Conservation (phyloP, 2,329 filamentous ascomycete genomes). For the Penicillium sp. region DNA sequence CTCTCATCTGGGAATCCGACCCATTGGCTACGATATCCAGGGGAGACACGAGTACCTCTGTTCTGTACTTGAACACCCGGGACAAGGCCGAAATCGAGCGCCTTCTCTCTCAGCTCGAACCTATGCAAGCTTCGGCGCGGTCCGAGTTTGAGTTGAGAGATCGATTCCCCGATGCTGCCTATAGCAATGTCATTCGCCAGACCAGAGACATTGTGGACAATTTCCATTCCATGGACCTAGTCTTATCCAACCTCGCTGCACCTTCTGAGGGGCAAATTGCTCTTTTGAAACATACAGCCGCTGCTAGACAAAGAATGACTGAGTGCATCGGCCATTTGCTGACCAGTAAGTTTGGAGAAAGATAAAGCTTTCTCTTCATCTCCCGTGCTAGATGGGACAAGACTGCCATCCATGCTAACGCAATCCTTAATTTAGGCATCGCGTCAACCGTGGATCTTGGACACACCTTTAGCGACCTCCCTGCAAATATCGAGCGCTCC, state of each 20-base stretch:
- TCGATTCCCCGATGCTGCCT: conserved; percentile 76
- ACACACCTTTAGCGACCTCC: neutral
- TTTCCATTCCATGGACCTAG: conserved; percentile 94
- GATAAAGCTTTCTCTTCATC: neutral
- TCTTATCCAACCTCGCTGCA: neutral
- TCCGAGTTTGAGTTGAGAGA: conserved; percentile 84
- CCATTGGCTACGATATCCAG: conserved; percentile 79
- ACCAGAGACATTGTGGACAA: conserved; percentile 86
- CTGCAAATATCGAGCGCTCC: neutral
- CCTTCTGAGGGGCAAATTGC: conserved; percentile 40
- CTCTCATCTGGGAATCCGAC: conserved; percentile 92
- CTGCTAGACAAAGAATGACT: neutral
- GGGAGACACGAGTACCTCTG: conserved; percentile 40
- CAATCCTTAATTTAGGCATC: neutral
- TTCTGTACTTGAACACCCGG: neutral
- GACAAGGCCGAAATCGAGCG: neutral
- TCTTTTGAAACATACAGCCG: neutral
- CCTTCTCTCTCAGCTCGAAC: neutral
- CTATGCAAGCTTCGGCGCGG: neutral
- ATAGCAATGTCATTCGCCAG: conserved; percentile 72
- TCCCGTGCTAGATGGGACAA: neutral
- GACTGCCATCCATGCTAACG: neutral
- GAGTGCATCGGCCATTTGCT: neutral
- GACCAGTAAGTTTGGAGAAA: neutral
- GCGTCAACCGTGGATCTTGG: neutral